phyloP scores from a whole-genome alignment of 2,329 filamentous ascomycete species.

The Alternaria rosae region DNA sequence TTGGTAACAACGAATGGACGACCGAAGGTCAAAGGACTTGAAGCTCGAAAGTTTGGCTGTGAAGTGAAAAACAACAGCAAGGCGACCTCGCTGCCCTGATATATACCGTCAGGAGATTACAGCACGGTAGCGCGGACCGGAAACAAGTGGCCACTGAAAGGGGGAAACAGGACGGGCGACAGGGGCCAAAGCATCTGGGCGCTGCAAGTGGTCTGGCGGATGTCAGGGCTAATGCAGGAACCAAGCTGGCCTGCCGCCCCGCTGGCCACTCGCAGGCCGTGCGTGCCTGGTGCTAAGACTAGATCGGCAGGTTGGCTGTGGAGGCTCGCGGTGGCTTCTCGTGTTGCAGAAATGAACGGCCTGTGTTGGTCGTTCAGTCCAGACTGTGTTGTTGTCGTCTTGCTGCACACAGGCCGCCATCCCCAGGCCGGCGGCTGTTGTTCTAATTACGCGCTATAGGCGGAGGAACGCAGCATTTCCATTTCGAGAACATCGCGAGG shows the following conservation, averaged over 20 bases:
- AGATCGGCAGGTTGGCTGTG: slow-evolving; percentile 37
- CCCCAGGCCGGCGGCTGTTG: slow-evolving; percentile 34
- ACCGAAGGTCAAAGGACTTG: slow-evolving; percentile 51
- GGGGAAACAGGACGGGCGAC: slow-evolving; percentile 35
- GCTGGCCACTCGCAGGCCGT: slow-evolving; percentile 35
- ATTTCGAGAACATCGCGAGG: slow-evolving; percentile 10
- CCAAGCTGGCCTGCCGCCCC: slow-evolving; percentile 37
- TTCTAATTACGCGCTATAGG: slow-evolving; percentile 22
- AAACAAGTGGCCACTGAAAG: slow-evolving; percentile 44
- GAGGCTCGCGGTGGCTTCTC: slow-evolving; percentile 38
- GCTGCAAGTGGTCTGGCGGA: slow-evolving; percentile 39
- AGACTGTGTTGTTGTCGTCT: slow-evolving; percentile 28
- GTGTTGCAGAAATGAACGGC: slow-evolving; percentile 45
- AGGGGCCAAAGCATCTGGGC: slow-evolving; percentile 35
- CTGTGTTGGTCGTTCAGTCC: slow-evolving; percentile 31
- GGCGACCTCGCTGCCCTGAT: slow-evolving; percentile 35
- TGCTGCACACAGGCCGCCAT: slow-evolving; percentile 19
- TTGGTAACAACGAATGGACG: slow-evolving; percentile 53
- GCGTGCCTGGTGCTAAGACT: slow-evolving; percentile 37
- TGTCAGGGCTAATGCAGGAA: slow-evolving; percentile 48
- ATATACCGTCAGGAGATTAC: slow-evolving; percentile 51
- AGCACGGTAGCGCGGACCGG: slow-evolving; percentile 45
- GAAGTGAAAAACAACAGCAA: slow-evolving; percentile 40
- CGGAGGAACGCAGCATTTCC: slow-evolving; percentile 13
- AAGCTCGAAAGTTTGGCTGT: slow-evolving; percentile 48